Base-by-base conservation (phyloP, 2,329 filamentous ascomycete species). In the Botrytis fragariae region DNA sequence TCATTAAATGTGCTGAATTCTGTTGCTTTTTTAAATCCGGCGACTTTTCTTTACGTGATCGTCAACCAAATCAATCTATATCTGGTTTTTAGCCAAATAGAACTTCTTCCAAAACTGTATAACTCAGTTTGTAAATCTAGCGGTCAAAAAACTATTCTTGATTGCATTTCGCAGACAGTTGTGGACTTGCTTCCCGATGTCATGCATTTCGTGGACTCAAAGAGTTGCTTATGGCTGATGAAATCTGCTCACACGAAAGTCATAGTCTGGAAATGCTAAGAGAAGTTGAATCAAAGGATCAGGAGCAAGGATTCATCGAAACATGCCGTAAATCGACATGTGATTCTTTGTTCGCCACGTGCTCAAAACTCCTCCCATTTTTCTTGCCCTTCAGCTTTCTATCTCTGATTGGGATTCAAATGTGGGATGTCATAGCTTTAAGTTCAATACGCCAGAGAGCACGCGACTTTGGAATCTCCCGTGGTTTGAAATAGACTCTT, bases 91-190 rank as follows among this genome's bases (percentile, higher is more conserved):
- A 35, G 32, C 32, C 32, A 35, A 35, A 35, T 35, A 35, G 32
- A 4, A 35, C 44, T 22, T 45, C 20, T 45, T 22, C 7, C 0
- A 22, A n/a, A 3, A 25, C 14, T 25, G 4, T 0, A 51, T 25
- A 51, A n/a, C 10, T 51, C 25, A 51, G 48, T 0, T 7, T 4
- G n/a, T 3, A 51, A 0, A 5, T 14, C 4, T 51, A 14, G 22
- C 48, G 25, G 4, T 51, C 2, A 3, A n/a, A 10, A 14, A 14
- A 51, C 25, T 51, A n/a, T 14, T 14, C 10, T 51, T 0, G 48
- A 14, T 51, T 14, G 48, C n/a, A 6, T 6, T 51, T 6, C 2
- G 48, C 2, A 6, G 4, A 6, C 0, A 10, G 22, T n/a, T n/a
- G 25, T n/a, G 10, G 2, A 51, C 25, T 51, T 25, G 10, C 48